phyloP scores from a whole-genome alignment of 768 basidiomycete genomes.

The Pisolithus sp. region DNA sequence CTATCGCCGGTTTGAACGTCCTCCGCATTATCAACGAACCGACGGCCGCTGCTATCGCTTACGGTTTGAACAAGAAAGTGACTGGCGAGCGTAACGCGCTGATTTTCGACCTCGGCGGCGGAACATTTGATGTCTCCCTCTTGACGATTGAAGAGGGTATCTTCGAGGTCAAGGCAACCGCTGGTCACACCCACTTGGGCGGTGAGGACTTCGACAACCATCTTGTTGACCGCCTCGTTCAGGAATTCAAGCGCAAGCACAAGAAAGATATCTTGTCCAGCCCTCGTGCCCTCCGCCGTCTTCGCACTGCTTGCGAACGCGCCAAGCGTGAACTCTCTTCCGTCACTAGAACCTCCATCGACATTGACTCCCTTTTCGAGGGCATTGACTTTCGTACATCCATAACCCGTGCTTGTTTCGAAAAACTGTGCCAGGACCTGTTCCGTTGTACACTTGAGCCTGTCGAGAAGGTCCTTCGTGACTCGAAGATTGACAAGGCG shows the following conservation, averaged over 20 bases:
- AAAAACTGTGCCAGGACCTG: constrained; percentile 64
- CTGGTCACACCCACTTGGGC: too few relatives aligned
- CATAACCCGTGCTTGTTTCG: constrained; percentile 64
- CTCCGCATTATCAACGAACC: constrained; percentile 46
- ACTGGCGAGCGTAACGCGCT: constrained; percentile 63
- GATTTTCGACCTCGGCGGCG: constrained; percentile 32
- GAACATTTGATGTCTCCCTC: constrained; percentile 37
- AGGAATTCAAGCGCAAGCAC: too few relatives aligned
- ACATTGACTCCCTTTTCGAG: constrained; percentile 33
- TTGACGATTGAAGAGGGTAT: too few relatives aligned
- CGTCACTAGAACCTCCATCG: too few relatives aligned
- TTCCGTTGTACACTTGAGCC: constrained; percentile 73
- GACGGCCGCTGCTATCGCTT: constrained; percentile 43
- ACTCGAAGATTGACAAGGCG: constrained; percentile 63
- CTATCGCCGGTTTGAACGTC: constrained; percentile 41
- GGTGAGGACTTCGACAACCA: too few relatives aligned
- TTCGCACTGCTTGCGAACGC: too few relatives aligned
- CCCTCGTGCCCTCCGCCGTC: too few relatives aligned
- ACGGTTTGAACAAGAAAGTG: constrained; percentile 39
- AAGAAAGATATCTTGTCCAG: too few relatives aligned
- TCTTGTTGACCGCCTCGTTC: too few relatives aligned
- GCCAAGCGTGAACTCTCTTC: too few relatives aligned
- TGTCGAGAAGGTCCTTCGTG: constrained; percentile 66
- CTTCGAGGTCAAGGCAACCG: too few relatives aligned
- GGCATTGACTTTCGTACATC: constrained; percentile 66